Conservation (phyloP, 768 basidiomycete genomes). For the Paxillus ammoniavirescens region DNA sequence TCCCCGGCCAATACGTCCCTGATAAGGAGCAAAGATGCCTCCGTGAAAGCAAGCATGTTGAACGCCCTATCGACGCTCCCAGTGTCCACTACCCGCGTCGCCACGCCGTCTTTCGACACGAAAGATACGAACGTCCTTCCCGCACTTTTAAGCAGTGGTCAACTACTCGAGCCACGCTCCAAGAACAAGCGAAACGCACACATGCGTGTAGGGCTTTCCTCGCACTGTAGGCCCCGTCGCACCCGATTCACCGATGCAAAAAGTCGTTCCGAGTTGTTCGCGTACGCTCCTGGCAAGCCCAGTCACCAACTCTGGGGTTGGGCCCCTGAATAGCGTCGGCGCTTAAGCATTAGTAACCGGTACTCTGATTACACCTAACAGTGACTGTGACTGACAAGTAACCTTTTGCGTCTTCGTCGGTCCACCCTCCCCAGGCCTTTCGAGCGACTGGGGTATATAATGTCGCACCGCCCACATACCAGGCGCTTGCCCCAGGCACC, state of each 20-base stretch:
- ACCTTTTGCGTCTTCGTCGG: conserved; percentile 10
- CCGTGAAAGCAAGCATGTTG: conserved; percentile 22
- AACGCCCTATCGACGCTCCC: conserved; percentile 11
- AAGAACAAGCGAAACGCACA: conserved; percentile 5
- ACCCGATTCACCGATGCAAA: conserved; percentile 19
- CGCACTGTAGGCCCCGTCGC: conserved; percentile 17
- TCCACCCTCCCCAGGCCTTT: conserved; percentile 18
- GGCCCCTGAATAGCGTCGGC: conserved; percentile 8
- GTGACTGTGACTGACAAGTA: conserved; percentile 10
- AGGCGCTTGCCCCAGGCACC: conserved; percentile 18
- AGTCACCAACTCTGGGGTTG: conserved; percentile 14
- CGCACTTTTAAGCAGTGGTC: background rate
- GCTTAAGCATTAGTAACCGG: background rate
- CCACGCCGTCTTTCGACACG: conserved; percentile 8
- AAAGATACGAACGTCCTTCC: conserved; percentile 12
- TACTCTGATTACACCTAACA: background rate
- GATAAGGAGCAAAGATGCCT: conserved; percentile 12
- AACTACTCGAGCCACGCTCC: background rate
- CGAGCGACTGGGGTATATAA: conserved; percentile 17
- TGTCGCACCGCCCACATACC: conserved; percentile 16
- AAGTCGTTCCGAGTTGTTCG: conserved; percentile 13
- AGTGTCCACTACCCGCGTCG: conserved; percentile 13
- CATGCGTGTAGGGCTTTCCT: conserved; percentile 1
- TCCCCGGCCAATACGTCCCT: conserved; percentile 13
- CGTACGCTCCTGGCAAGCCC: conserved; percentile 14